Evolutionary conservation across 768 basidiomycete genomes (phyloP).

Genomic region (Hortiboletus campestris): DNA sequence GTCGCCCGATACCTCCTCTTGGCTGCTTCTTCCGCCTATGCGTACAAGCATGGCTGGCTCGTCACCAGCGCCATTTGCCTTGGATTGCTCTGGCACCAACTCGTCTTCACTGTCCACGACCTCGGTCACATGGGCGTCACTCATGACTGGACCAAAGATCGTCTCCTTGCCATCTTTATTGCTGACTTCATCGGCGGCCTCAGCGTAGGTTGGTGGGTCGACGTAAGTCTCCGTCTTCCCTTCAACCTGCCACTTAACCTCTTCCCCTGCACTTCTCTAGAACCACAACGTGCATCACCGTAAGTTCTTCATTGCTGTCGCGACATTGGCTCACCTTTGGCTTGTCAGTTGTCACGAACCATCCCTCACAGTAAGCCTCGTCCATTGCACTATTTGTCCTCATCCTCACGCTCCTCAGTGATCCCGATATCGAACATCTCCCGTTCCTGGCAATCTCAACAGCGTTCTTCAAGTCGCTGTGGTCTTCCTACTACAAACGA

Average conservation of each 20-base stretch:
- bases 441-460: conserved; percentile 95
- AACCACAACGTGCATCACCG: conserved; percentile 96
- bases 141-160: conserved; percentile 79
- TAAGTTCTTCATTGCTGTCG: conserved; percentile 42
- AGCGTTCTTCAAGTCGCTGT: conserved; percentile 79
- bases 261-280: conserved; percentile 35
- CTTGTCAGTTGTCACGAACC: conserved; percentile 86
- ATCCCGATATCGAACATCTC: conserved; percentile 83
- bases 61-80: conserved; percentile 75
- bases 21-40: conserved; percentile 53
- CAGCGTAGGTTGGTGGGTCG: conserved; percentile 97
- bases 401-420: conserved; percentile 42
- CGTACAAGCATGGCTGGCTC: conserved; percentile 65
- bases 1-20: conserved; percentile 74
- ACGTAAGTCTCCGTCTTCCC: conserved; percentile 57
- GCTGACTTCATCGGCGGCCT: conserved; percentile 90
- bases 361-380: conserved; percentile 81
- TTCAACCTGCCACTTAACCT: conserved; percentile 3
- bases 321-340: conserved; percentile 3
- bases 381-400: background rate
- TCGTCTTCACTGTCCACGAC: conserved; percentile 91
- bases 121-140: conserved; percentile 94
- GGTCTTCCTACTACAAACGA: conserved; percentile 94
- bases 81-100: conserved; percentile 92
- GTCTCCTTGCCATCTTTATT: conserved; percentile 72